Conservation (phyloP, 2,329 filamentous ascomycete genomes). For the Trichoderma brevicompactum region DNA sequence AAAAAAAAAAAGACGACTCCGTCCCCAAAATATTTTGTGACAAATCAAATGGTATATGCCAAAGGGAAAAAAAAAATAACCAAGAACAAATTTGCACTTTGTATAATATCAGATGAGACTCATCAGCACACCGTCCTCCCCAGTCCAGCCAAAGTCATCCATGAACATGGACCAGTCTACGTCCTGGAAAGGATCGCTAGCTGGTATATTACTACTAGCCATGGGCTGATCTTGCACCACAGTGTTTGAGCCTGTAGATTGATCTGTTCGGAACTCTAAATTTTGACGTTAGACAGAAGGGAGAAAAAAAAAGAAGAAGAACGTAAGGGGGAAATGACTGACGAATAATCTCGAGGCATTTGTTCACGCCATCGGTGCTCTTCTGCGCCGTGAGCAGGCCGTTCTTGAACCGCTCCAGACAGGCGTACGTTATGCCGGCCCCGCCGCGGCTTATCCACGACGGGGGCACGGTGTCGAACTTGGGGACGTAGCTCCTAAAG, state of each 20-base stretch:
- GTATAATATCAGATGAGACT: constrained; percentile 10
- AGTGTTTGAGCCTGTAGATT: constrained; percentile 8
- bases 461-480: constrained; percentile 46
- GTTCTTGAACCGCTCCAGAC: constrained; percentile 52
- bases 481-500: constrained; percentile 45
- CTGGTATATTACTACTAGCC: background rate
- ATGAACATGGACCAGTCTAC: constrained; percentile 57
- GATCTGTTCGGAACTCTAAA: constrained; percentile 11
- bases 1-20: background rate
- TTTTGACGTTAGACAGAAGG: background rate
- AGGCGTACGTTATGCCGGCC: constrained; percentile 56
- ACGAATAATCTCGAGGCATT: constrained; percentile 41
- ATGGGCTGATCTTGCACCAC: constrained; percentile 32
- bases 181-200: constrained; percentile 46
- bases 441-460: constrained; percentile 53
- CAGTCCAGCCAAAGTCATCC: constrained; percentile 55
- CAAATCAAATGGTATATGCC: constrained; percentile 8
- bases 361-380: constrained; percentile 40
- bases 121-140: constrained; percentile 39
- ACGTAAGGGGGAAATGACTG: background rate
- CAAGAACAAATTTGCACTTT: too few species aligned
- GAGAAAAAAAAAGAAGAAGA: background rate
- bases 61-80: background rate
- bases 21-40: background rate
- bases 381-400: constrained; percentile 46